A percentile compares a stretch with the other conserved stretches of the same genome.
phyloP scores from a whole-genome alignment of 345 rosid species.

The Eucalyptus regnans region DNA sequence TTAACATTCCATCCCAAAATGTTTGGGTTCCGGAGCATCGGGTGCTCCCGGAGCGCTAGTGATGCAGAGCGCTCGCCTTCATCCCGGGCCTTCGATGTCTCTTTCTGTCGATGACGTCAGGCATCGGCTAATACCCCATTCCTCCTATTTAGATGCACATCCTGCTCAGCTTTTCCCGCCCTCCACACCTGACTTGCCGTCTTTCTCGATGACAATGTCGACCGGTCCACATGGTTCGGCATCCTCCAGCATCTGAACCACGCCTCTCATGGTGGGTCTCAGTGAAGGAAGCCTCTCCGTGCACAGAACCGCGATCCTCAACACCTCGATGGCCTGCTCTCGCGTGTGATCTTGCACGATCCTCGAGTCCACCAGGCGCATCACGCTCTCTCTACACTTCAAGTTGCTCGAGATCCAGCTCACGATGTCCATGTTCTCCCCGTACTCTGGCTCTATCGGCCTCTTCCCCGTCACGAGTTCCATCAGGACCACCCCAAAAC shows the following conservation, averaged over 20 bases:
- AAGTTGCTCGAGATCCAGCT: constrained; percentile 57
- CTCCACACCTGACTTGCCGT: background rate
- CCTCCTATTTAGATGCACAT: background rate
- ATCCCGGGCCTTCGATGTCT: background rate
- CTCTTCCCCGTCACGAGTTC: constrained; percentile 80
- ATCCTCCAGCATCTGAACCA: constrained; percentile 80
- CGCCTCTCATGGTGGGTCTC: constrained; percentile 81
- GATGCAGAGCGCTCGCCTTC: background rate
- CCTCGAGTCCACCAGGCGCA: constrained; percentile 54
- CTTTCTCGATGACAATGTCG: constrained; percentile 24
- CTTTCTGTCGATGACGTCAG: background rate
- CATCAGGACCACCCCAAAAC: constrained; percentile 90
- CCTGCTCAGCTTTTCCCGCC: background rate
- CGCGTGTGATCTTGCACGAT: constrained; percentile 27
- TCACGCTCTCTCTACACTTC: constrained; percentile 36
- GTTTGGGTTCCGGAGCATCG: background rate
- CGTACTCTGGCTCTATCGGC: constrained; percentile 70
- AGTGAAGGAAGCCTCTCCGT: constrained; percentile 38
- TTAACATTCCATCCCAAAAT: background rate
- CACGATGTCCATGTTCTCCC: constrained; percentile 76
- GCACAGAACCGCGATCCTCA: constrained; percentile 66
- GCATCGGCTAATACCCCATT: background rate
- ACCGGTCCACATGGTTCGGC: constrained; percentile 60
- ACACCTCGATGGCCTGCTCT: constrained; percentile 53
- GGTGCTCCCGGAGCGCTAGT: background rate